These are phyloP conservation scores for Yamadazyma ubonensis DNA, from an alignment of 805 yeast species.

Conservation along the genomic window DNA sequence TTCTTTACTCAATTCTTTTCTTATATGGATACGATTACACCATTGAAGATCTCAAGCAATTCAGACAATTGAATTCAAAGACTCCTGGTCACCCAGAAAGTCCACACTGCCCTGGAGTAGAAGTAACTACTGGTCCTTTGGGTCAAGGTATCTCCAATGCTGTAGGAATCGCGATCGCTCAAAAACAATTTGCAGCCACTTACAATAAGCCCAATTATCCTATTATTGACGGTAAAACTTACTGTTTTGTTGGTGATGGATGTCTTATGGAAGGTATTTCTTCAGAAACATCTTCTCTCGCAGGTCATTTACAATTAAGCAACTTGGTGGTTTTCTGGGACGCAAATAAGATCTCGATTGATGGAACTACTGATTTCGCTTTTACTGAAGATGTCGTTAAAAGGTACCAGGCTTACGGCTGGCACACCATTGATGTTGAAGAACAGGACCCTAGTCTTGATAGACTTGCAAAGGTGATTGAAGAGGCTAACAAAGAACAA, in stretches of 20 bases:
- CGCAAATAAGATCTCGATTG: slow-evolving; percentile 95
- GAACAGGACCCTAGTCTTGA: slow-evolving; percentile 79
- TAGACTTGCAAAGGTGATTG: slow-evolving; percentile 72
- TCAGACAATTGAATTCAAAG: slow-evolving; percentile 86
- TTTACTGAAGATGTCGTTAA: slow-evolving; percentile 89
- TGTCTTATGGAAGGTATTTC: slow-evolving; percentile 98
- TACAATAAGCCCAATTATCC: slow-evolving; percentile 85
- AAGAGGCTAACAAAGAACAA: slow-evolving; percentile 67
- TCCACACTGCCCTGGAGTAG: slow-evolving; percentile 81
- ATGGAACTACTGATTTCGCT: slow-evolving; percentile 85
- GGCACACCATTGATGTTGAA: slow-evolving; percentile 78
- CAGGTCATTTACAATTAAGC: slow-evolving; percentile 93
- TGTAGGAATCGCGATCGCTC: slow-evolving; percentile 95
- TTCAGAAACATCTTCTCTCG: slow-evolving; percentile 89
- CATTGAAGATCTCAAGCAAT: slow-evolving; percentile 82
- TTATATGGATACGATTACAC: slow-evolving; percentile 79
- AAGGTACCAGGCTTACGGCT: slow-evolving; percentile 90
- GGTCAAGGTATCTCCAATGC: slow-evolving; percentile 98
- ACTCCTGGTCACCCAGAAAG: slow-evolving; percentile 98
- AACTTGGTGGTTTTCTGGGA: slow-evolving; percentile 95
- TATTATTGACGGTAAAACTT: slow-evolving; percentile 74
- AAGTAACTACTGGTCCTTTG: slow-evolving; percentile 97
- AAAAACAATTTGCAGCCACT: slow-evolving; percentile 85
- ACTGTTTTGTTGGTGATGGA: slow-evolving; percentile 90
- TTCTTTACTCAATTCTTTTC: slow-evolving; percentile 81